phyloP scores from a whole-genome alignment of 352 stramenopile genomes.

The Globisporangium cystogenes region DNA sequence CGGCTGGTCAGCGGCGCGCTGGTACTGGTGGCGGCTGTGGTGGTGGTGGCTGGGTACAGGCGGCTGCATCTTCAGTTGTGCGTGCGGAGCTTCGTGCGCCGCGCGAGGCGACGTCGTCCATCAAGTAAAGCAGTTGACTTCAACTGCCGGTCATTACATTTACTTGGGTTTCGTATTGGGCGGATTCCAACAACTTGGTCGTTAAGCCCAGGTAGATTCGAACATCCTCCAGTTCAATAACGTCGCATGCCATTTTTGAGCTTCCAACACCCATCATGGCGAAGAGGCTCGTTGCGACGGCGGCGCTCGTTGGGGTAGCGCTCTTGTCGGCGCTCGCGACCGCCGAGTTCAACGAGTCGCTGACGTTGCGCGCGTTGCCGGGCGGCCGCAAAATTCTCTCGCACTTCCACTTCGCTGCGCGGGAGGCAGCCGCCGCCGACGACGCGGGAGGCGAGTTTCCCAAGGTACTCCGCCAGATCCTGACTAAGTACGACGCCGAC shows the following conservation, averaged over 20 bases:
- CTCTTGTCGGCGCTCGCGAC: constrained; percentile 6
- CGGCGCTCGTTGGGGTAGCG: constrained; percentile 5
- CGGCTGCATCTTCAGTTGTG: background rate
- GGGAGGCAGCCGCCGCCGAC: constrained; percentile 10
- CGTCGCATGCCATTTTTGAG: no score
- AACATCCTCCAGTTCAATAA: no score
- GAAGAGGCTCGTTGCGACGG: background rate
- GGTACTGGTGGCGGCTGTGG: constrained; percentile 1
- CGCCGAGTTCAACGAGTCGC: constrained; percentile 37
- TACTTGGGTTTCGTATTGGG: no score
- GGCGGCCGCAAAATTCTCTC: constrained; percentile 40
- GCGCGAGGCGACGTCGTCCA: no score
- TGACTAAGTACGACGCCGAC: constrained; percentile 63
- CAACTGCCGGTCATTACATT: no score
- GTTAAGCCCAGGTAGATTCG: no score
- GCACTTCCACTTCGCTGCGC: constrained; percentile 47
- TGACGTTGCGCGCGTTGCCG: constrained; percentile 47
- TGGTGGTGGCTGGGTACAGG: background rate
- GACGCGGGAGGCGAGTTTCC: constrained; percentile 23
- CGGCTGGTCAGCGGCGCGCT: background rate
- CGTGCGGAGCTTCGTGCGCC: background rate
- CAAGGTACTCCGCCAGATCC: constrained; percentile 58
- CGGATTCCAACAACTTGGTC: no score
- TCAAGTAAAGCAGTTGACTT: no score
- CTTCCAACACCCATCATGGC: background rate